Conservation (phyloP, 257 asterid species). For the Nicotiana noctiflora region DNA sequence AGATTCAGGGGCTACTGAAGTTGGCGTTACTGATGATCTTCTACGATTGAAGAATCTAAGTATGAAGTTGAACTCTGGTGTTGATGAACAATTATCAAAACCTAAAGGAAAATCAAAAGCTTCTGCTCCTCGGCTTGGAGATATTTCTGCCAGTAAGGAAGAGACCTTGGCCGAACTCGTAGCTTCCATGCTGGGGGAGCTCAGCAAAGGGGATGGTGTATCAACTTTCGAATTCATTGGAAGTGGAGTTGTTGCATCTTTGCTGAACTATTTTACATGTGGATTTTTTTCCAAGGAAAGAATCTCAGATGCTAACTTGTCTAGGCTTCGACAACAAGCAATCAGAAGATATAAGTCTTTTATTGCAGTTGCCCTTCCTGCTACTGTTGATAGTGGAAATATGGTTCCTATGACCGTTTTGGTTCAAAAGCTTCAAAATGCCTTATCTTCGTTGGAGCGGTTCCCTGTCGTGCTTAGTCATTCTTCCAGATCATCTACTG, state of each 20-base stretch:
- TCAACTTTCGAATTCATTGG: slow-evolving; percentile 97
- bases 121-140: slow-evolving; percentile 38
- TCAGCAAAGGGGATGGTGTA: slow-evolving; percentile 88
- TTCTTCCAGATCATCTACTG: slow-evolving; percentile 63
- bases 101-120: slow-evolving; percentile 87
- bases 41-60: slow-evolving; percentile 80
- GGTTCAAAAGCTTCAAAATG: slow-evolving; percentile 90
- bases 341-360: slow-evolving; percentile 75
- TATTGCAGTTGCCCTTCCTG: slow-evolving; percentile 73
- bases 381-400: slow-evolving; percentile 34
- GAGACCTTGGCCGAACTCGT: slow-evolving; percentile 61
- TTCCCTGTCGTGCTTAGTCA: slow-evolving; percentile 94
- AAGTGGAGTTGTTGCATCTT: slow-evolving; percentile 81
- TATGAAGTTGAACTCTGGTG: slow-evolving; percentile 50
- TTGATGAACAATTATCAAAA: slow-evolving; percentile 58
- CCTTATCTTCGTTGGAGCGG: slow-evolving; percentile 85
- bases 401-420: slow-evolving; percentile 65
- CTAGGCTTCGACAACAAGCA: slow-evolving; percentile 79
- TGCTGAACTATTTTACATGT: slow-evolving; percentile 81
- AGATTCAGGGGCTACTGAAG: slow-evolving; percentile 59
- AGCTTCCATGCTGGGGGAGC: slow-evolving; percentile 77
- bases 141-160: slow-evolving; percentile 52
- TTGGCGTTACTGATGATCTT: slow-evolving; percentile 77
- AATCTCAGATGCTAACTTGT: slow-evolving; percentile 60
- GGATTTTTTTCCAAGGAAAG: slow-evolving; percentile 77